Conservation (phyloP, 2,329 filamentous ascomycete genomes). For the Nothomitra cinnamomea region DNA sequence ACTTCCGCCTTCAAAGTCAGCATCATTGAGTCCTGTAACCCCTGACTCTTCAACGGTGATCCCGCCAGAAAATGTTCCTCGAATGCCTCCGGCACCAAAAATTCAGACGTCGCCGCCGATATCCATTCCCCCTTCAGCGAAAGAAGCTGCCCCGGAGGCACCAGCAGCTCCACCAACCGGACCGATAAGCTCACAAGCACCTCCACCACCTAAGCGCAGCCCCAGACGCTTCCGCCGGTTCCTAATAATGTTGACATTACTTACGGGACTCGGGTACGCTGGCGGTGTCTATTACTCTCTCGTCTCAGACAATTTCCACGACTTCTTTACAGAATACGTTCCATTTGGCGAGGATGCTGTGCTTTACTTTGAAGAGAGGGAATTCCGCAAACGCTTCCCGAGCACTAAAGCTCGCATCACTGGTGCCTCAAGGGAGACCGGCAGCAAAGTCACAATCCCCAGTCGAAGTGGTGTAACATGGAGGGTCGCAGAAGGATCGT, state of each 20-base stretch:
- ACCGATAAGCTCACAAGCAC: conserved; percentile 12
- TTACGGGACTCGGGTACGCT: conserved; percentile 63
- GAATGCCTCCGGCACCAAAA: conserved; percentile 26
- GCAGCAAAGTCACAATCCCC: conserved; percentile 64
- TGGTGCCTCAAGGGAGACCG: conserved; percentile 31
- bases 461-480: conserved; percentile 75
- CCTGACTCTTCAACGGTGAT: conserved; percentile 30
- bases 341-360: conserved; percentile 91
- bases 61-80: conserved; percentile 30
- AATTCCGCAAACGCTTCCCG: conserved; percentile 77
- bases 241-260: conserved; percentile 57
- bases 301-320: conserved; percentile 93
- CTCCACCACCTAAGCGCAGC: conserved; percentile 35
- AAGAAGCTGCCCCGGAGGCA: background rate
- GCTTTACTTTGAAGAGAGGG: conserved; percentile 85
- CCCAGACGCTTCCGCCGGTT: conserved; percentile 60
- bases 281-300: conserved; percentile 87
- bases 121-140: conserved; percentile 13
- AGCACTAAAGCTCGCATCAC: conserved; percentile 31
- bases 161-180: background rate
- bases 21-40: conserved; percentile 19
- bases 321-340: conserved; percentile 95
- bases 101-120: conserved; percentile 22
- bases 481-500: conserved; percentile 46
- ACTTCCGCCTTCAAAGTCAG: background rate